Evolutionary conservation across 345 rosid genomes (phyloP), one percentile per base, ranked within the genome.

Genomic region (Barbarea vulgaris): DNA sequence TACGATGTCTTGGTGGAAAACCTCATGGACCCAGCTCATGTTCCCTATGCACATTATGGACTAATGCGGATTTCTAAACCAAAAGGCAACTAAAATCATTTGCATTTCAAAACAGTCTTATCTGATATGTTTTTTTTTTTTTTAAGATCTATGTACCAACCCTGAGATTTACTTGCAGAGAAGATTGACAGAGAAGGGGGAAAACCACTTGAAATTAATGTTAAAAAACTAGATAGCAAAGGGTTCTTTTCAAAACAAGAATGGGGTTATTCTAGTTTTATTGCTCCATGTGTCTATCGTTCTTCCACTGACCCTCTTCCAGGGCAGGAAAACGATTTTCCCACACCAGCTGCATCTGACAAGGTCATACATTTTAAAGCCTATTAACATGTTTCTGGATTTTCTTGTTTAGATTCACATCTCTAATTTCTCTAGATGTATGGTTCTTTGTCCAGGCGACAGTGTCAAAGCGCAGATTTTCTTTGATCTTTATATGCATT

Each of bases 21-120:
- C 63, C 86, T 91, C 37, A 89, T 91, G 97, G 97, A 93, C 80
- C 98, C 96, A 48, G 88, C 96, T 77, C 98, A 93, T 80, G 96
- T 91, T 75, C 98, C 93, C 10, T 91, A 89, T 79, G 96, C 98
- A 46, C 98, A 91, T 79, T 83, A 88, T 69, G 90, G 97, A 73
- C 48, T 93, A 61, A 83, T 89, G 96, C 72, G 51, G 77, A 72
- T 75, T 33, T 59, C 36, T 42, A 64, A 61, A 58, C 87, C 84
- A 4, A 82, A 80, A 77, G 84, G 90, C 58, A 64, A 33, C 55
- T 80, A 5, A 73, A 57, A 80, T 67, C 53, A 30, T 19, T 57
- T 75, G 7, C 31, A 2, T 14, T 41, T 69, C 54, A 57, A 57
- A 39, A 19, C 6, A 13, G 21, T 15, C 30, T 13, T 48, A 11